A percentile compares a stretch with the other conserved stretches of the same genome.
These are phyloP conservation scores for Lepidium didymum DNA, from an alignment of 345 rosid genomes.

Conservation along the genomic window DNA sequence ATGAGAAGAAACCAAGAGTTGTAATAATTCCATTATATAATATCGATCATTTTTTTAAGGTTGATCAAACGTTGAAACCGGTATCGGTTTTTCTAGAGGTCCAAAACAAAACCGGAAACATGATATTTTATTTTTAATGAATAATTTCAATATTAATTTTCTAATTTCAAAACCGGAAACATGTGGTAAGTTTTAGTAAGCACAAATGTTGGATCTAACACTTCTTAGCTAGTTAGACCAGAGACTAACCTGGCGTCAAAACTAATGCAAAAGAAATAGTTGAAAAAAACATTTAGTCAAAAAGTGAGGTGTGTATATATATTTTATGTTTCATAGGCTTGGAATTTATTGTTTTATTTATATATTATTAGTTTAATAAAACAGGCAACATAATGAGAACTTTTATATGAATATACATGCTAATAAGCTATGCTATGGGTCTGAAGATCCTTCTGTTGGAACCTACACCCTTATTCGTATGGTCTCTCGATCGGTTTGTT, in stretches of 20 bases:
- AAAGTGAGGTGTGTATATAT: neutral
- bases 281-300: neutral
- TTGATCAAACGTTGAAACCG: neutral
- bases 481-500: neutral
- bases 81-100: neutral
- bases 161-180: neutral
- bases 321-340: neutral
- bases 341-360: neutral
- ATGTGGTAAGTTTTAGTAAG: neutral
- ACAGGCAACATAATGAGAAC: neutral
- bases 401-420: neutral
- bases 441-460: conserved; percentile 4
- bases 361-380: no score
- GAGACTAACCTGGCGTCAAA: neutral
- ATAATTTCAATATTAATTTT: neutral
- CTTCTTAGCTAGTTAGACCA: neutral
- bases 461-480: neutral
- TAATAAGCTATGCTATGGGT: neutral
- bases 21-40: neutral
- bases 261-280: neutral
- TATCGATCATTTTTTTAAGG: neutral
- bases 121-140: neutral
- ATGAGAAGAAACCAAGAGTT: neutral
- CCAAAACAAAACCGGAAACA: neutral
- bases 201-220: neutral